Conservation (phyloP, 495 filamentous ascomycete species). For the Trichocladium antarcticum region DNA sequence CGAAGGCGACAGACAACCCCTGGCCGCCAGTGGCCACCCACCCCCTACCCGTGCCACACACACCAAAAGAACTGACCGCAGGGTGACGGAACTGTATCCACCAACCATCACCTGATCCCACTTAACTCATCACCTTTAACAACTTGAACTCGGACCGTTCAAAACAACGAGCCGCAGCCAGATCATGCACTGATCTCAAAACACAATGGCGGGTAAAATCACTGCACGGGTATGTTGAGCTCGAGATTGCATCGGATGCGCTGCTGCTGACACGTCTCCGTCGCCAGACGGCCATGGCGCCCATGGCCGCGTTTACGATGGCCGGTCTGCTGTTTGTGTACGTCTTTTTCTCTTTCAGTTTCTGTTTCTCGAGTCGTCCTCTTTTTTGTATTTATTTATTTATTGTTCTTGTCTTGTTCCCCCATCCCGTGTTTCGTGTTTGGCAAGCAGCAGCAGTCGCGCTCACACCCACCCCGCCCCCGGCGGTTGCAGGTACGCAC, state of each 20-base stretch:
- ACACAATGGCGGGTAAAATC: conserved; percentile 6
- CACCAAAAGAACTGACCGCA: too few species aligned
- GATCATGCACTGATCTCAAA: not conserved
- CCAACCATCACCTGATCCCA: too few species aligned
- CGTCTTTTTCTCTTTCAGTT: conserved; percentile 3
- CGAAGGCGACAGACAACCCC: too few species aligned
- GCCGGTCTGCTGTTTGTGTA: conserved; percentile 35
- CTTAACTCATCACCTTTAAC: too few species aligned
- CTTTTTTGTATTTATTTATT: not conserved
- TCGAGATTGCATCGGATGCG: too few species aligned
- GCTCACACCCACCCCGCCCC: not conserved
- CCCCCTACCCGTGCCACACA: too few species aligned
- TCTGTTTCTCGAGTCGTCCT: too few species aligned
- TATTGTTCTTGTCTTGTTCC: not conserved
- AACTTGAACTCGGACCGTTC: too few species aligned
- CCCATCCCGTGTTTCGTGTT: too few species aligned
- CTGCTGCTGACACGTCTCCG: not conserved
- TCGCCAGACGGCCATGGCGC: conserved; percentile 35
- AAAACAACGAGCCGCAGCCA: too few species aligned
- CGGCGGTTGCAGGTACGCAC: conserved; percentile 28
- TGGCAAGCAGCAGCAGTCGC: not conserved
- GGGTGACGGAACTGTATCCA: too few species aligned
- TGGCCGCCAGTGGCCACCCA: too few species aligned
- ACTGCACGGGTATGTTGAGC: conserved; percentile 11
- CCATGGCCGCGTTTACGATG: conserved; percentile 40